Evolutionary conservation across 345 rosid species (phyloP), one percentile per base, ranked within the genome.

Genomic region (Rhodamnia rubescens): DNA sequence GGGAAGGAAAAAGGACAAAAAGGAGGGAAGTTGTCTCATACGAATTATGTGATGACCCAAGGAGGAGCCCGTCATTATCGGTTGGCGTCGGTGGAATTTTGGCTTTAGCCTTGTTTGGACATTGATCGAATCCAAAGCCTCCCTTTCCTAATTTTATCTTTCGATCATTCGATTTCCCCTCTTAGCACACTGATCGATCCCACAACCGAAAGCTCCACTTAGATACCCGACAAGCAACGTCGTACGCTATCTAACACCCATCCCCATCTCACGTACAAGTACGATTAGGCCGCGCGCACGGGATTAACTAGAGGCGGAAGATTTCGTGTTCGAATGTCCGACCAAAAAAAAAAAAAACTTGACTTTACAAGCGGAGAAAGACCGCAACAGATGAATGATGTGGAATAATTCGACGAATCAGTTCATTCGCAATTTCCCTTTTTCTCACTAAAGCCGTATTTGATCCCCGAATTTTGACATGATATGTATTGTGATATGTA

Each of bases 31-130:
- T 5, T 0, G 74, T 42, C 83, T 82, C 59, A 53, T 80, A 27
- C 50, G 88, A 84, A 75, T 16, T 3, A 64, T 29, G 80, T 64
- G 85, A 51, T 2, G 83, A 85, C 83, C 83, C 32, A 49, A 75
- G 88, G 32, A 69, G 78, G 36, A 36, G 83, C 50, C 9, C 50
- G 8, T 75, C 12, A 13, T n/a, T 20, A 9, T n/a, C 86, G 85
- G 87, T 87, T 87, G 83, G 87, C 51, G n/a, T 32, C 36, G 78
- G 54, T 24, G 78, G 78, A 8, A n/a, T 84, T 84, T 36, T 47
- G 75, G 75, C 53, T 24, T 83, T 21, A 18, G 5, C 13, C 22
- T 29, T n/a, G 74, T 5, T 7, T 29, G 47, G 78, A 36, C 10
- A 69, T 32, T 5, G 14, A 69, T 69, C 78, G 78, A 32, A 69